Percentiles rank a stretch among this genome's conserved stretches.
phyloP scores from a whole-genome alignment of 768 basidiomycete species.

The Boletus pseudo-olivaceus region DNA sequence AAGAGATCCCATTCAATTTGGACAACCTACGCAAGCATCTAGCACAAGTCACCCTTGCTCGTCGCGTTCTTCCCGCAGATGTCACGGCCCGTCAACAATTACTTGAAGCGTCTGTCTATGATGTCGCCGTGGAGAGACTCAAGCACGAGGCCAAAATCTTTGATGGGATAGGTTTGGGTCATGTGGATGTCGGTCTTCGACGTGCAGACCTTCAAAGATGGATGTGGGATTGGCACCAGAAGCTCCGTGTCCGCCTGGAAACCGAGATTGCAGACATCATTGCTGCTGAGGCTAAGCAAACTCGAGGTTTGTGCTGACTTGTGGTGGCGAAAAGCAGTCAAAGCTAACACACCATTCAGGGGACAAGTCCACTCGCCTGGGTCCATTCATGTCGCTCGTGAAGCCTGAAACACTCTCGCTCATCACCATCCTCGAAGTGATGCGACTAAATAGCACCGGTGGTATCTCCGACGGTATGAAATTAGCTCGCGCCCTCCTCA shows the following conservation, averaged over 20 bases:
- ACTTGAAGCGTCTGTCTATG: slow-evolving; percentile 83
- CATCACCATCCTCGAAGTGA: slow-evolving; percentile 84
- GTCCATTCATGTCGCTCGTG: slow-evolving; percentile 74
- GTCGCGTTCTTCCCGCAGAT: slow-evolving; percentile 62
- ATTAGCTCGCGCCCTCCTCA: slow-evolving; percentile 74
- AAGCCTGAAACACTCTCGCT: slow-evolving; percentile 77
- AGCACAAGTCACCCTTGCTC: slow-evolving; percentile 56
- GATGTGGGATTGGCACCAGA: slow-evolving; percentile 86
- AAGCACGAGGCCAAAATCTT: slow-evolving; percentile 60
- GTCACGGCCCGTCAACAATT: slow-evolving; percentile 72
- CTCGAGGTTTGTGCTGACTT: slow-evolving; percentile 16
- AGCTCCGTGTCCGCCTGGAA: slow-evolving; percentile 49
- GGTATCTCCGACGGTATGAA: slow-evolving; percentile 88
- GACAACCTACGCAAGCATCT: slow-evolving; percentile 68
- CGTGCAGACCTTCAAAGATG: slow-evolving; percentile 57
- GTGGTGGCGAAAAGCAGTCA: background rate
- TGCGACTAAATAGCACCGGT: slow-evolving; percentile 75
- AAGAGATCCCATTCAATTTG: slow-evolving; percentile 72
- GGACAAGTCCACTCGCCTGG: slow-evolving; percentile 35
- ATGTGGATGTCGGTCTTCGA: slow-evolving; percentile 40
- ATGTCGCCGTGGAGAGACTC: slow-evolving; percentile 71
- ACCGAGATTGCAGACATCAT: slow-evolving; percentile 48
- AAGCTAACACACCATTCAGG: background rate
- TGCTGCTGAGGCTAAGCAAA: slow-evolving; percentile 32
- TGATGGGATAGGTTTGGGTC: slow-evolving; percentile 52